Evolutionary conservation across 2,329 filamentous ascomycete species (phyloP), one percentile per base, ranked within the genome.

Genomic region (Colletotrichum sp.): DNA sequence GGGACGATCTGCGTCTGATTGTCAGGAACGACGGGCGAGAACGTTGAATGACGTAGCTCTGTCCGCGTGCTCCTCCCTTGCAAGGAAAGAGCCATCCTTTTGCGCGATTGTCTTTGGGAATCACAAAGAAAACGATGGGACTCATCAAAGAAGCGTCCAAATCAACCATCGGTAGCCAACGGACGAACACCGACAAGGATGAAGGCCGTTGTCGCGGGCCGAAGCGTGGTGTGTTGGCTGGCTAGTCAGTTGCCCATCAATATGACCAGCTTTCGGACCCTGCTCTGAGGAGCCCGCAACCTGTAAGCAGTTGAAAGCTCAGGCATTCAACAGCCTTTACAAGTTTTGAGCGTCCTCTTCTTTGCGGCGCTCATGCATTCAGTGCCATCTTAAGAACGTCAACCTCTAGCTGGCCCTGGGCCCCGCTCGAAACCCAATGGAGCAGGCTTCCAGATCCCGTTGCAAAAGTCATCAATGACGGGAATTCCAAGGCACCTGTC

Each of bases 21-120:
- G 56, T 68, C 43, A 65, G 58, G 70, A 73, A 61, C 64, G 22
- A 58, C 32, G 62, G 34, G 65, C 64, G 48, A 30, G 62, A 66
- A 68, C 48, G 73, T 65, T 74, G 74, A 65, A 74, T 76, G 74
- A 76, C 74, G 74, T 76, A 76, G 74, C 16, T 60, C 34, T 18
- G 25, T 34, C 55, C 39, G 27, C 61, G 32, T 25, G 16, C 3
- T 36, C 18, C n/a, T 39, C 60, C 64, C 36, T 30, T 55, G 32
- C 12, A 12, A 43, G 28, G 12, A 39, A 60, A 39, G n/a, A 30
- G 15, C 34, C 34, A 4, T n/a, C 61, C n/a, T 34, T 32, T 32
- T 60, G 16, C 10, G 30, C 9, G n/a, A 25, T 32, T 34, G 8
- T n/a, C 12, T 25, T 58, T 28, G 25, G 6, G 28, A 27, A 18